Evolutionary conservation across 139 green algal species (phyloP).

Genomic region (Haematococcus lacustris): DNA sequence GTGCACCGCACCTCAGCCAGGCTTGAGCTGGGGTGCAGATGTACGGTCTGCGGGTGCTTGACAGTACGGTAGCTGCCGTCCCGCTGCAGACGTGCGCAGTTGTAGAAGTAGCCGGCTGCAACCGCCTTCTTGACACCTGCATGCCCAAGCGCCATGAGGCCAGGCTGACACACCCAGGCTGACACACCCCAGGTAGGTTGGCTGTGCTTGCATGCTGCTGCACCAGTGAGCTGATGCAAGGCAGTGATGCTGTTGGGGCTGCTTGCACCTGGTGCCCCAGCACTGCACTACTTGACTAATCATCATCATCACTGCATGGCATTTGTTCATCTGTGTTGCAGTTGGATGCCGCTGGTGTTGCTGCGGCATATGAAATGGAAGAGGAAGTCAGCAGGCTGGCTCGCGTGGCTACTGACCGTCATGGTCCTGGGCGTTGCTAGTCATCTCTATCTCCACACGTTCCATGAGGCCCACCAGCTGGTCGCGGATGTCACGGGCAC

Average conservation of each 20-base stretch:
- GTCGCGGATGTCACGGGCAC: constrained; percentile 90
- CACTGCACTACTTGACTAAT: too few species aligned
- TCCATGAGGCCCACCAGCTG: constrained; percentile 94
- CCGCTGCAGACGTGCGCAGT: constrained; percentile 76
- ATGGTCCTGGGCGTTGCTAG: constrained; percentile 59
- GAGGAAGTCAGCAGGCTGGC: too few species aligned
- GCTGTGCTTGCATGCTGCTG: too few species aligned
- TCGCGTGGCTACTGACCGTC: constrained; percentile 75
- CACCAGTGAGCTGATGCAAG: too few species aligned
- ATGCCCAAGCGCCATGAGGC: neutral
- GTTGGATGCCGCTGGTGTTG: too few species aligned
- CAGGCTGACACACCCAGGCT: too few species aligned
- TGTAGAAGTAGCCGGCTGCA: constrained; percentile 91
- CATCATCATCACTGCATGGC: too few species aligned
- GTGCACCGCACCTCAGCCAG: constrained; percentile 56
- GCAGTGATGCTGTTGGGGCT: too few species aligned
- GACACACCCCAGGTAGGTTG: too few species aligned
- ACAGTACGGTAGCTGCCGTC: constrained; percentile 90
- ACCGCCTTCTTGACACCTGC: constrained; percentile 37
- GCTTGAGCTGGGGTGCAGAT: constrained; percentile 85
- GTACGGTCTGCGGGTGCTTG: constrained; percentile 89
- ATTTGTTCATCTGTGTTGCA: too few species aligned
- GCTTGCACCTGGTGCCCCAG: too few species aligned
- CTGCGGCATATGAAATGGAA: too few species aligned
- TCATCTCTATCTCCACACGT: constrained; percentile 89